phyloP scores from a whole-genome alignment of 139 green algal genomes.

The Chlamydomonas schloesseri region DNA sequence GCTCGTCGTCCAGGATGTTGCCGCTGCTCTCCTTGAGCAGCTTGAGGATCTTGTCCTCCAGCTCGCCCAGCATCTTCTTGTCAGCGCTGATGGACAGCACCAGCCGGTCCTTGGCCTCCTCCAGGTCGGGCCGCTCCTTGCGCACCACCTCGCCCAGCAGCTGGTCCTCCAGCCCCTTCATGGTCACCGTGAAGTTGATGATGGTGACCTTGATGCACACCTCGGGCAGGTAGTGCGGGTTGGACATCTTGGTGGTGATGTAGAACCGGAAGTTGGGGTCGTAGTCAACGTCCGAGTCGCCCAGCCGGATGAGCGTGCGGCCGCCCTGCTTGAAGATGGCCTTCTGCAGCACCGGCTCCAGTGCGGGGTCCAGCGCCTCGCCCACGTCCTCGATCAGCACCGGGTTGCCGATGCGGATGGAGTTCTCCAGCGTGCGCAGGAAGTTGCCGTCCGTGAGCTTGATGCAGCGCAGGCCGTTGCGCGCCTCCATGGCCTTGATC shows the following conservation, averaged over 20 bases:
- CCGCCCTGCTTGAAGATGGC: conserved; percentile 65
- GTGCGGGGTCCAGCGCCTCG: conserved; percentile 82
- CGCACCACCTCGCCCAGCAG: conserved; percentile 88
- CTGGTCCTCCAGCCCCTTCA: conserved; percentile 89
- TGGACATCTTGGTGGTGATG: conserved; percentile 74
- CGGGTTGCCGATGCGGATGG: conserved; percentile 78
- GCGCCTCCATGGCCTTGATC: conserved; percentile 85
- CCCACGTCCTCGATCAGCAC: conserved; percentile 62
- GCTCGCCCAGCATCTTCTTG: conserved; percentile 86
- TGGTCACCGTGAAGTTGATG: conserved; percentile 90
- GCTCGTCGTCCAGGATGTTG: conserved; percentile 93
- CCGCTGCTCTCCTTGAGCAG: conserved; percentile 87
- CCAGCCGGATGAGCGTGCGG: conserved; percentile 79
- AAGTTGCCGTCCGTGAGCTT: conserved; percentile 84
- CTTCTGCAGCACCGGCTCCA: conserved; percentile 87
- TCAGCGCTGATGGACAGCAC: conserved; percentile 84
- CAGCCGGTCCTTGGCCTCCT: conserved; percentile 80
- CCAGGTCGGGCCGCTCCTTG: conserved; percentile 82
- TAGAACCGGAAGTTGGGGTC: conserved; percentile 87
- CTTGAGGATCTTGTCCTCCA: conserved; percentile 80
- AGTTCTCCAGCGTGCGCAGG: conserved; percentile 84
- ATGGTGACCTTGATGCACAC: conserved; percentile 87
- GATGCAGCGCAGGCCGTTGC: conserved; percentile 80
- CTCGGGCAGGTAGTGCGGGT: conserved; percentile 91
- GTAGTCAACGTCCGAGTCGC: conserved; percentile 86